A percentile compares a stretch with the other conserved stretches of the same genome.
Conservation (phyloP, 1,139 yeast genomes). For the Hyphopichia buzzinii region DNA sequence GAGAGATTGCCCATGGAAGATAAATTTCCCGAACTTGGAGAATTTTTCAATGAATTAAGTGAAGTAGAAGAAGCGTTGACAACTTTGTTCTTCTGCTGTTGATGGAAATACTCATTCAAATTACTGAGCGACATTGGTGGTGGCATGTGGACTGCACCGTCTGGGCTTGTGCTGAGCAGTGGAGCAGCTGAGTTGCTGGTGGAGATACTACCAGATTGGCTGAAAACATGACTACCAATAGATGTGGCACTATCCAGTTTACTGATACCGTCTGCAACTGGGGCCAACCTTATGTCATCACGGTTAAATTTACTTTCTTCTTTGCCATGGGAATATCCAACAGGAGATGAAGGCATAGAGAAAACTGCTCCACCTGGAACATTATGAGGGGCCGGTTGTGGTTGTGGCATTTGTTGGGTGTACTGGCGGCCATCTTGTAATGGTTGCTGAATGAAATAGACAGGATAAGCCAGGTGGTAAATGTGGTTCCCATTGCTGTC, state of each 20-base stretch:
- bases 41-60: conserved; percentile 22
- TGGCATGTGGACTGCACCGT: conserved; percentile 9
- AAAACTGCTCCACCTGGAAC: conserved; percentile 26
- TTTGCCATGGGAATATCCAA: conserved; percentile 9
- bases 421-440: conserved; percentile 2
- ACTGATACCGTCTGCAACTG: background rate
- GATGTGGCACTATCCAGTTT: conserved; percentile 12
- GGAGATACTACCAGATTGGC: conserved; percentile 16
- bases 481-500: conserved; percentile 36
- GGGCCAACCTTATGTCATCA: background rate
- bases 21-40: conserved; percentile 21
- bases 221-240: conserved; percentile 19
- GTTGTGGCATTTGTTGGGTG: conserved; percentile 2
- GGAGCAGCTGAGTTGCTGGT: conserved; percentile 22
- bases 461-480: conserved; percentile 36
- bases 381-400: conserved; percentile 8
- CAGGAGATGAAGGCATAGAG: conserved; percentile 27
- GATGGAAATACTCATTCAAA: conserved; percentile 30
- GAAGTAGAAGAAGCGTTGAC: conserved; percentile 26
- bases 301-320: conserved; percentile 2
- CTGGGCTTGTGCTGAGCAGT: conserved; percentile 37
- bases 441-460: conserved; percentile 31
- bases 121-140: conserved; percentile 25
- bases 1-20: conserved; percentile 18
- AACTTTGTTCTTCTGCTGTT: conserved; percentile 14